Evolutionary conservation across 169 alveolate genomes (phyloP).

Genomic region (Plasmodium vivax): DNA sequence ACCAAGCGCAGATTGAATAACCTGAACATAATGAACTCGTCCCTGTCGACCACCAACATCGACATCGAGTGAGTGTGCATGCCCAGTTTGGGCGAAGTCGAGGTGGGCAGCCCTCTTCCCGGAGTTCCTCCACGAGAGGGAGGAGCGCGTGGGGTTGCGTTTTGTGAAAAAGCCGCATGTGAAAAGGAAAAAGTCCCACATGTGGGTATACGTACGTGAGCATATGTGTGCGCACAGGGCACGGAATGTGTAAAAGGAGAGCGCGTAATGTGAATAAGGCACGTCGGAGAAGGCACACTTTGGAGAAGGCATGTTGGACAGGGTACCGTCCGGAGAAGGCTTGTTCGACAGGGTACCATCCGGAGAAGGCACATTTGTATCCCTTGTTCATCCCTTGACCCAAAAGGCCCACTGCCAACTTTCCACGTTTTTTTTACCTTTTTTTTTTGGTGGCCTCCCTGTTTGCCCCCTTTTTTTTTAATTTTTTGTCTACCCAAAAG

Average conservation of each 20-base stretch:
- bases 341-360: background rate
- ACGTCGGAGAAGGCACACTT: background rate
- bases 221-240: background rate
- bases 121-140: background rate
- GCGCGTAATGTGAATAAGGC: background rate
- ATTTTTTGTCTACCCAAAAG: background rate
- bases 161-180: background rate
- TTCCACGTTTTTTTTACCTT: background rate
- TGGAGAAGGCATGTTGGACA: background rate
- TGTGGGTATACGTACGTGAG: background rate
- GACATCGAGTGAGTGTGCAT: conserved; percentile 32
- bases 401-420: background rate
- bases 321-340: background rate
- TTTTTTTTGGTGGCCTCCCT: background rate
- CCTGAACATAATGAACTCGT: conserved; percentile 58
- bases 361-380: background rate
- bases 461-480: background rate
- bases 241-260: background rate
- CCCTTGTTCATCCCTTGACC: background rate
- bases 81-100: background rate
- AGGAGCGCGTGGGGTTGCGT: background rate
- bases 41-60: conserved; percentile 30
- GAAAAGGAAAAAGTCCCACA: background rate
- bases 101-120: background rate
- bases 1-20: conserved; percentile 69